Evolutionary conservation across 495 filamentous ascomycete species (phyloP).

Genomic region (Aspergillus leporis): DNA sequence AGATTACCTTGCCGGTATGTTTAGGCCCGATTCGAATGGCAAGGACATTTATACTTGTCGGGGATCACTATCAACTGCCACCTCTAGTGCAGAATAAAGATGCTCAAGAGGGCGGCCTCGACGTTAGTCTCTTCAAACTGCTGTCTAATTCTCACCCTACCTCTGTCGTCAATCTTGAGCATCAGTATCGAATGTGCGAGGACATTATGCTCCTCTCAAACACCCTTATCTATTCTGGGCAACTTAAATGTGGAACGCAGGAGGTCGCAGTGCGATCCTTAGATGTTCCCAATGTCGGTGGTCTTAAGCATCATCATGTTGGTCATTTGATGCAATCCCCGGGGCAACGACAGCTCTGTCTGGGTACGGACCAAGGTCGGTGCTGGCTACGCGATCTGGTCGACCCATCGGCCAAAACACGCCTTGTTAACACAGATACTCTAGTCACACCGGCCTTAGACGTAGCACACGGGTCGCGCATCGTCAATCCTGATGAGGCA

Average conservation of each 20-base stretch:
- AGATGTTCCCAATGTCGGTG: slow-evolving; percentile 56
- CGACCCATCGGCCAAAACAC: slow-evolving; percentile 66
- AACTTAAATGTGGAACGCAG: slow-evolving; percentile 83
- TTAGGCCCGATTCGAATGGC: slow-evolving; percentile 92
- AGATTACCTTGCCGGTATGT: slow-evolving; percentile 94
- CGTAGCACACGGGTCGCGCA: slow-evolving; percentile 72
- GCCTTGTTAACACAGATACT: slow-evolving; percentile 85
- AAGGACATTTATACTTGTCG: slow-evolving; percentile 89
- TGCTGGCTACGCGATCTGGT: slow-evolving; percentile 89
- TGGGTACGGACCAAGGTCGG: slow-evolving; percentile 41
- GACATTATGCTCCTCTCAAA: slow-evolving; percentile 95
- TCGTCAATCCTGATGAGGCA: slow-evolving; percentile 81
- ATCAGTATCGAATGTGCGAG: slow-evolving; percentile 97
- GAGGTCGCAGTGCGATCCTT: slow-evolving; percentile 68
- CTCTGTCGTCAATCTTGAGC: slow-evolving; percentile 86
- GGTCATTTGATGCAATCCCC: slow-evolving; percentile 32
- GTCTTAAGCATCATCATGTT: slow-evolving; percentile 56
- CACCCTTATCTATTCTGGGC: slow-evolving; percentile 85
- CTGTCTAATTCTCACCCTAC: slow-evolving; percentile 84
- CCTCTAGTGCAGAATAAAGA: slow-evolving; percentile 91
- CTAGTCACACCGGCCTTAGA: slow-evolving; percentile 65
- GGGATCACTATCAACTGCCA: slow-evolving; percentile 93
- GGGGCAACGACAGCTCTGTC: slow-evolving; percentile 49
- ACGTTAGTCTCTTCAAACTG: slow-evolving; percentile 89
- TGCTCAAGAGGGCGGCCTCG: slow-evolving; percentile 81